A percentile compares a stretch with the other conserved stretches of the same genome.
Conservation (phyloP, 768 basidiomycete genomes). For the Lyophyllum decastes region DNA sequence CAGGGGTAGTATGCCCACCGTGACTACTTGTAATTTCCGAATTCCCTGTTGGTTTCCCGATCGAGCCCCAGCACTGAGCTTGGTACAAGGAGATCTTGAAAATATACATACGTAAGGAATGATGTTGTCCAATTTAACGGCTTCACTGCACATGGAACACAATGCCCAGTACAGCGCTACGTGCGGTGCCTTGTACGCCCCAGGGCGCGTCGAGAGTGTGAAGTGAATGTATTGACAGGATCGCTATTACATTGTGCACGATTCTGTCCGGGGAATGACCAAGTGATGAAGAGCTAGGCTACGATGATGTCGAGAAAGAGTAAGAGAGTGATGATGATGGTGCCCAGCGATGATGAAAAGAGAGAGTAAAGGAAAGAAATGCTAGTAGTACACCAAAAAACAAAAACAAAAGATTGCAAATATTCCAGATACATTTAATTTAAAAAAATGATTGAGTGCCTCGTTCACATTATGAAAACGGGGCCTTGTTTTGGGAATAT, state of each 20-base stretch:
- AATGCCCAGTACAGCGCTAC: no score
- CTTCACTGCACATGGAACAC: no score
- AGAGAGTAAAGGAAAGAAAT: background rate
- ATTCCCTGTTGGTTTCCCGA: no score
- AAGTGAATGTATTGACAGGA: background rate
- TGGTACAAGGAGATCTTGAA: no score
- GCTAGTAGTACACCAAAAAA: background rate
- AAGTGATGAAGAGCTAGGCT: background rate
- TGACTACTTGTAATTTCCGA: no score
- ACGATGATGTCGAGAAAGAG: background rate
- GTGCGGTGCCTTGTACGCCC: no score
- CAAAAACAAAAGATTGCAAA: background rate
- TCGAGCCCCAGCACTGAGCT: no score
- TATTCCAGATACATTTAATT: background rate
- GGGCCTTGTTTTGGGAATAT: no score
- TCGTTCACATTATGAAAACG: background rate
- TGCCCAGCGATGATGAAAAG: background rate
- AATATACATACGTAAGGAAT: no score
- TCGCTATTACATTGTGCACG: slow-evolving; percentile 6
- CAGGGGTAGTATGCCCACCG: no score
- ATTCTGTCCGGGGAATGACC: no score
- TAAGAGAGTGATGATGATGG: background rate
- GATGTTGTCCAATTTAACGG: no score
- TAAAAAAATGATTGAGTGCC: background rate
- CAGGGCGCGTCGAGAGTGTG: background rate